Evolutionary conservation across 805 yeast species (phyloP), one percentile per base, ranked within the genome.

Genomic region (Pichia pseudocactophila): DNA sequence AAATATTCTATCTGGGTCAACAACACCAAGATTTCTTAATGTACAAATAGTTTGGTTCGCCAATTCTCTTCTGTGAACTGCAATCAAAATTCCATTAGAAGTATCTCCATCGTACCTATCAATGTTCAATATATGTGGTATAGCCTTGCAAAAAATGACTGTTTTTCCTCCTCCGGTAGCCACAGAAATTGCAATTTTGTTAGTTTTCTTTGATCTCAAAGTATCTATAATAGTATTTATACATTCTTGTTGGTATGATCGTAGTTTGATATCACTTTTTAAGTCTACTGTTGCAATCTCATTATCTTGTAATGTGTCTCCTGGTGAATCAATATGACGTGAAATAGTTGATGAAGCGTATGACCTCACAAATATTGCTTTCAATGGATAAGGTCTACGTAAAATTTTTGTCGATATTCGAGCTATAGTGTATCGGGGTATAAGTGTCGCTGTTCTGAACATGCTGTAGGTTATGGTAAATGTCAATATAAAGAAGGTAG

Each of bases 81-180:
- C 59, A 2, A 89, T 74, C 50, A 89, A 60, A 0, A 73, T 65
- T 1, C 54, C 54, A 33, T 49, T 44, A 3, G 43, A 37, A 44
- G 66, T 69, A 26, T 53, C 49, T 0, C 72, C 69, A 22, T 56
- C 44, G 3, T 60, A 52, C 8, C 36, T 30, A 4, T 52, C 44
- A 28, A 62, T 49, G 6, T 36, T 34, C 0, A 60, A 54, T 5
- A 64, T 30, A 26, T 63, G 54, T 0, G 75, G 70, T 3, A 82
- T 72, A 34, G 82, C 50, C 48, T 72, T 72, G 0, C 83, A 60
- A 55, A 86, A 82, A 1, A 85, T 78, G 11, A 87, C 86, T 0
- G 97, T 89, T 53, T 89, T 89, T 5, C 97, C 97, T 11, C 95
- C 92, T 0, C 97, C 97, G 0, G 97, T 90, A 12, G 96, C 95